Conservation (phyloP, 2,329 filamentous ascomycete genomes). For the Fusarium secorum region DNA sequence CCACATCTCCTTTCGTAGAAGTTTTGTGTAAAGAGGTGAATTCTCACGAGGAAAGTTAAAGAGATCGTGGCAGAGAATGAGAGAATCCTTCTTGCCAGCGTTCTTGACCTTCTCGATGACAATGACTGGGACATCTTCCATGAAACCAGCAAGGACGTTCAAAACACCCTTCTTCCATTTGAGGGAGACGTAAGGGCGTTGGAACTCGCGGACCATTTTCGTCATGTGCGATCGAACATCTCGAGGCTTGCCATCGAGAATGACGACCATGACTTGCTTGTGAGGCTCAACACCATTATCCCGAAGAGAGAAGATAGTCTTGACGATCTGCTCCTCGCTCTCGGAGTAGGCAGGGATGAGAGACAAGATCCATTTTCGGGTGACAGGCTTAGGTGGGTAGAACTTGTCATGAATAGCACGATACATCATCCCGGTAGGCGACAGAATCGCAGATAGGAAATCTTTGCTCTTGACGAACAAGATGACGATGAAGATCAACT, state of each 20-base stretch:
- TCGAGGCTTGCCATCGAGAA: conserved; percentile 31
- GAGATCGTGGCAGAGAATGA: conserved; percentile 31
- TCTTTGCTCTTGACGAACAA: conserved; percentile 38
- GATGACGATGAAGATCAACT: conserved; percentile 22
- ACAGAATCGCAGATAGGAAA: conserved; percentile 28
- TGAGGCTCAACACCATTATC: conserved; percentile 36
- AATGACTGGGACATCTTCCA: conserved; percentile 35
- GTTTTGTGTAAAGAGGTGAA: conserved; percentile 26
- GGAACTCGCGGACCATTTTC: conserved; percentile 17
- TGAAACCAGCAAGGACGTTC: conserved; percentile 29
- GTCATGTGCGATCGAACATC: conserved; percentile 35
- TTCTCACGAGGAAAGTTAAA: conserved; percentile 34
- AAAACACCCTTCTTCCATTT: conserved; percentile 34
- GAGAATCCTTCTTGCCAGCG: conserved; percentile 35
- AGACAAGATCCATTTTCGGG: conserved; percentile 25
- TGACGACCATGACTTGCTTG: conserved; percentile 34
- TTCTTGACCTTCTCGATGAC: conserved; percentile 38
- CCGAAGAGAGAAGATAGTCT: conserved; percentile 33
- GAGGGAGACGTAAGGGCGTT: conserved; percentile 27
- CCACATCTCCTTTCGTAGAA: conserved; percentile 34
- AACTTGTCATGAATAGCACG: conserved; percentile 3
- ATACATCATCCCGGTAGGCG: conserved; percentile 18
- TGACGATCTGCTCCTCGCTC: conserved; percentile 39
- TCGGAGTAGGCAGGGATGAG: conserved; percentile 37
- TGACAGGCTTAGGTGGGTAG: conserved; percentile 4